Percentiles rank a stretch among this genome's conserved stretches.
These are phyloP conservation scores for Podospora fimiseda DNA, from an alignment of 495 filamentous ascomycete species.

Conservation along the genomic window DNA sequence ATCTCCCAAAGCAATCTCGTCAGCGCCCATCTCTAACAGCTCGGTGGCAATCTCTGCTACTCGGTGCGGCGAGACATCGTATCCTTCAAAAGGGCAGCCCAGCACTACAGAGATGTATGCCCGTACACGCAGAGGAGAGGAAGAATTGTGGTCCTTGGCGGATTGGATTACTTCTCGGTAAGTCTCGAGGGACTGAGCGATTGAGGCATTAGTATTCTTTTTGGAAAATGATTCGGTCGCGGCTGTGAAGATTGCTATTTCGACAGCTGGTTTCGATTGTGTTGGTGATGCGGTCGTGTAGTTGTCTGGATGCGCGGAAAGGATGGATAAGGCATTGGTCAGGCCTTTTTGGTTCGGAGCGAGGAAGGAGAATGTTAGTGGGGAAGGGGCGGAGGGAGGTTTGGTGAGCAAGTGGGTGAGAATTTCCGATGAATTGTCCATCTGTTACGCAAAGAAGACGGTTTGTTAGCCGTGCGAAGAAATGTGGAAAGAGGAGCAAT, in stretches of 20 bases:
- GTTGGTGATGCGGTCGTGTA: slow-evolving; percentile 31
- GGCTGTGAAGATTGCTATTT: slow-evolving; percentile 86
- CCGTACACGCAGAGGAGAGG: slow-evolving; percentile 61
- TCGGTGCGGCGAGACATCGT: slow-evolving; percentile 65
- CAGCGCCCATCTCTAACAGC: slow-evolving; percentile 89
- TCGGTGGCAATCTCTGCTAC: slow-evolving; percentile 79
- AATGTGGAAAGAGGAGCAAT: not conserved
- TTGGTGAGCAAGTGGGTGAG: slow-evolving; percentile 65
- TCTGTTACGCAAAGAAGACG: slow-evolving; percentile 46
- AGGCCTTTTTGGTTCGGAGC: slow-evolving; percentile 84
- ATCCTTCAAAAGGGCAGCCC: slow-evolving; percentile 90
- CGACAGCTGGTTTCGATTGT: slow-evolving; percentile 44
- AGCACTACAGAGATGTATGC: slow-evolving; percentile 94
- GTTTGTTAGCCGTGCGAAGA: not conserved
- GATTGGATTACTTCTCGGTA: slow-evolving; percentile 68
- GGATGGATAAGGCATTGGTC: slow-evolving; percentile 42
- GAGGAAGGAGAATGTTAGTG: slow-evolving; percentile 87
- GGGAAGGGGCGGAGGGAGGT: slow-evolving; percentile 55
- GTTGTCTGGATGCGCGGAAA: slow-evolving; percentile 30
- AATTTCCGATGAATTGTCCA: slow-evolving; percentile 85
- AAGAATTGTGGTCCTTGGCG: slow-evolving; percentile 49
- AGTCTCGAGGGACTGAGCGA: slow-evolving; percentile 69
- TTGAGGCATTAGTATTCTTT: slow-evolving; percentile 85
- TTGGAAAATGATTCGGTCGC: slow-evolving; percentile 89
- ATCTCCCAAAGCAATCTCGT: slow-evolving; percentile 90